A percentile compares a stretch with the other conserved stretches of the same genome.
These are phyloP conservation scores for Russula virescens DNA, from an alignment of 768 basidiomycete species.

Conservation along the genomic window DNA sequence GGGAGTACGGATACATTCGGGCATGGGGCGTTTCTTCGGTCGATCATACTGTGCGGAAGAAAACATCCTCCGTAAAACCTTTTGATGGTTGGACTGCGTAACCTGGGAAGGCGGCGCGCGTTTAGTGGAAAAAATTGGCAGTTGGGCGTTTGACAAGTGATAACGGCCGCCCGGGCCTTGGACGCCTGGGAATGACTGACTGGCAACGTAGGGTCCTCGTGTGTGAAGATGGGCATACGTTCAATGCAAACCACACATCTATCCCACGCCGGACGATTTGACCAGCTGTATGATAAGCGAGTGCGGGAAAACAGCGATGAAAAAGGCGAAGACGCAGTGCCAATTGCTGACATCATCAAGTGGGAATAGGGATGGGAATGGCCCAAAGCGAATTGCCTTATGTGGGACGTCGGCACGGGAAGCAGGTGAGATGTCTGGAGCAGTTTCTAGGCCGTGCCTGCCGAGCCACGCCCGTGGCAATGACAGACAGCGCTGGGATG, in stretches of 20 bases:
- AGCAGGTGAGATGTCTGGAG: not conserved
- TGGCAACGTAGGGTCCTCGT: no score
- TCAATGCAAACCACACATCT: not conserved
- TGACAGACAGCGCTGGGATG: not conserved
- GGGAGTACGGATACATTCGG: no score
- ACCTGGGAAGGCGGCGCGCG: no score
- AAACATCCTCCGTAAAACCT: no score
- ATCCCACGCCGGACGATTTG: not conserved
- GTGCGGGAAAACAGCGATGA: not conserved
- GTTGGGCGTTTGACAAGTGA: no score
- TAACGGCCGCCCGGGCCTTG: no score
- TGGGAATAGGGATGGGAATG: not conserved
- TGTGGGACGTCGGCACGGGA: not conserved
- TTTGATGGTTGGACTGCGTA: no score
- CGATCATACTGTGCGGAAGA: no score
- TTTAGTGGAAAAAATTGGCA: no score
- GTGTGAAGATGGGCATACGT: not conserved
- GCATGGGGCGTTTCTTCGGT: no score
- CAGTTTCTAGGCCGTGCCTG: not conserved
- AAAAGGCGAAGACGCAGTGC: not conserved
- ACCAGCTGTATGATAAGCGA: not conserved
- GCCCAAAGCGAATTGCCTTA: no score
- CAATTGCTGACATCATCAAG: not conserved
- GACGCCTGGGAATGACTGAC: no score
- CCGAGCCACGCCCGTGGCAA: not conserved